Evolutionary conservation across 1,284 basidiomycete species (phyloP).

Genomic region (Sporisorium reilianum): DNA sequence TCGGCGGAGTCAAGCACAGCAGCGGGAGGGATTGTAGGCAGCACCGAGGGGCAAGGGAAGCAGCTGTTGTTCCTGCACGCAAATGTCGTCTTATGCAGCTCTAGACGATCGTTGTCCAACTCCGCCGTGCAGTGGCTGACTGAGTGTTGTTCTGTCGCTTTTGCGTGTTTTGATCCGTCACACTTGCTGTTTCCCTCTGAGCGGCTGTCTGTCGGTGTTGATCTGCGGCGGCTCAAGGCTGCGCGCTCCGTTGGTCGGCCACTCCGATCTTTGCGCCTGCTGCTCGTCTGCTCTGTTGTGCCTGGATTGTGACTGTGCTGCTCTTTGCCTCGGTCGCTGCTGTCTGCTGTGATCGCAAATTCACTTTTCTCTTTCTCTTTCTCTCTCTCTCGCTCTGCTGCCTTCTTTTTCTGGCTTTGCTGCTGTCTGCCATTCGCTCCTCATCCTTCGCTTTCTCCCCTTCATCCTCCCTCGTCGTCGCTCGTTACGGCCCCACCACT

Average conservation of each 20-base stretch:
- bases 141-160: slow-evolving; percentile 15
- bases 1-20: too few relatives aligned
- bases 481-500: not conserved
- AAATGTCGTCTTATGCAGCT: slow-evolving; percentile 23
- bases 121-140: slow-evolving; percentile 12
- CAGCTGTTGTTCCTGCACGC: slow-evolving; percentile 2
- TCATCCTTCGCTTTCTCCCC: slow-evolving; percentile 2
- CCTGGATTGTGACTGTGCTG: slow-evolving; percentile 3
- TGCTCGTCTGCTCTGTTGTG: not conserved
- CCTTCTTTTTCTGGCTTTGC: not conserved
- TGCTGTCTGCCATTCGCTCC: not conserved
- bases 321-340: not conserved
- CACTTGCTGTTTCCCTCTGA: not conserved
- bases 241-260: slow-evolving; percentile 12
- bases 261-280: slow-evolving; percentile 7
- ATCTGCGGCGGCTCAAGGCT: too few relatives aligned
- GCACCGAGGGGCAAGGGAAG: not conserved
- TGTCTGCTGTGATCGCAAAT: slow-evolving; percentile 4
- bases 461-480: slow-evolving; percentile 5
- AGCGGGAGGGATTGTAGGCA: not conserved
- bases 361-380: not conserved
- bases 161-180: slow-evolving; percentile 39
- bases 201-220: slow-evolving; percentile 17
- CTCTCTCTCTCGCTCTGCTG: not conserved
- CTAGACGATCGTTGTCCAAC: slow-evolving; percentile 30